phyloP scores from a whole-genome alignment of 2,329 filamentous ascomycete genomes.

The Cladophialophora immunda region DNA sequence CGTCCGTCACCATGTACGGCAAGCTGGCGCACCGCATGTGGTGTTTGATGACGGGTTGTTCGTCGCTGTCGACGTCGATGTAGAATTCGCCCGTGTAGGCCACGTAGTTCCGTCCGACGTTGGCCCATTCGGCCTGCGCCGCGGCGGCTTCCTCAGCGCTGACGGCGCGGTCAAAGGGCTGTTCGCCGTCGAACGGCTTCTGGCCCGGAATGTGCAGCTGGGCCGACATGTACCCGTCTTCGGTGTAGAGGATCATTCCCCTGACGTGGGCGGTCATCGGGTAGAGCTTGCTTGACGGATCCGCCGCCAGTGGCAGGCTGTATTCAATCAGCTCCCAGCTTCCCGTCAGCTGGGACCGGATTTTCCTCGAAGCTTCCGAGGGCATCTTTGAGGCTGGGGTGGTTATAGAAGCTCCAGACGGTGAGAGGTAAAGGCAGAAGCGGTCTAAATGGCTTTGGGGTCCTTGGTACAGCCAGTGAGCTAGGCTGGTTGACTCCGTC shows the following conservation, averaged over 20 bases:
- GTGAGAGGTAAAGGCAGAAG: neutral
- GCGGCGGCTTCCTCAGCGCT: conserved; percentile 2
- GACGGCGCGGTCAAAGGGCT: neutral
- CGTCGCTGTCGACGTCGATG: conserved; percentile 20
- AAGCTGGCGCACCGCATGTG: conserved; percentile 19
- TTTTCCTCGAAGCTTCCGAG: neutral
- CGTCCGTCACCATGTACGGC: conserved; percentile 16
- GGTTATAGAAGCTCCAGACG: neutral
- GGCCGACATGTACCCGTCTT: conserved; percentile 32
- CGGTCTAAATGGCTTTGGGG: neutral
- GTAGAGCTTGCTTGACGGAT: conserved; percentile 21
- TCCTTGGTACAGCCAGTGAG: neutral
- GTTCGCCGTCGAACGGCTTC: conserved; percentile 6
- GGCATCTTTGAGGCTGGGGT: neutral
- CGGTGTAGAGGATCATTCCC: conserved; percentile 28
- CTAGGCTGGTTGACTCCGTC: neutral
- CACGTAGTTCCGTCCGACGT: conserved; percentile 20
- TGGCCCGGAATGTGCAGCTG: conserved; percentile 24
- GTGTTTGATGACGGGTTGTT: conserved; percentile 21
- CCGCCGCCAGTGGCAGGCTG: conserved; percentile 8
- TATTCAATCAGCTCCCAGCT: conserved; percentile 26
- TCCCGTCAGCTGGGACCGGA: conserved; percentile 15
- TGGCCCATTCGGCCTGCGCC: conserved; percentile 10
- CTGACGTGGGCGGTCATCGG: conserved; percentile 20
- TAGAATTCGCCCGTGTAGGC: conserved; percentile 27